Base-by-base conservation (phyloP, 768 basidiomycete species). In the Grammothele lineata region DNA sequence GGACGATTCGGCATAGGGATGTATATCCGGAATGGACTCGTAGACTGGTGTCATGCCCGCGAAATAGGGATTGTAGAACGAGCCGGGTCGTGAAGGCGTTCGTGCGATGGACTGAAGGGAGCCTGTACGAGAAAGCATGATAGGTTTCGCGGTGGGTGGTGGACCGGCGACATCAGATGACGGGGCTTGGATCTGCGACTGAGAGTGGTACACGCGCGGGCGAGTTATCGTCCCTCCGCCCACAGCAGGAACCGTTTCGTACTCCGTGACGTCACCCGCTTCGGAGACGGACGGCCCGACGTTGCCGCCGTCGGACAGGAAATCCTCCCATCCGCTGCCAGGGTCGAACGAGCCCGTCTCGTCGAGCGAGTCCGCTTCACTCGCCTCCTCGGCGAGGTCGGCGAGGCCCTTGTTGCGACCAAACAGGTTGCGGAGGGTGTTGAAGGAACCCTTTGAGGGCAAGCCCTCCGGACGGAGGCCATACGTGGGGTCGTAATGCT, bases 401-500 rank as follows among this genome's bases (percentile, higher is more conserved):
- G 83, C 88, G 5, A 92, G 76, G 14, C 71, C 71, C 55, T 78
- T 83, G 52, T 77, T 80, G 4, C 76, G 77, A 7, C 69, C 67
- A 51, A 88, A 94, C 8, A 94, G 69, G 32, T 76, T 80, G 18
- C 85, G 81, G 55, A 96, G 93, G 6, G 78, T 78, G 37, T 76
- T 74, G 64, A 94, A 96, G 3, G 83, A 77, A 50, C 85, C 85
- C 67, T 92, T 94, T 1, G 78, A 76, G 0, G 93, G 93, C 2
- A 95, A 71, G 2, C 90, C 88, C 60, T 97, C 94, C 0, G 92
- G 92, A 21, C 95, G 85, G 11, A 98, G 71, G 14, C 95, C 95
- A 60, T 99, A 97, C 0, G 95, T 97, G 1, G 93, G 95, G 59
- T 98, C 95, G 64, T 89, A 96, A 51, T 88, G 83, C 67, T 96